Conservation (phyloP, 2,329 filamentous ascomycete species). For the Hypoxylon sp. region DNA sequence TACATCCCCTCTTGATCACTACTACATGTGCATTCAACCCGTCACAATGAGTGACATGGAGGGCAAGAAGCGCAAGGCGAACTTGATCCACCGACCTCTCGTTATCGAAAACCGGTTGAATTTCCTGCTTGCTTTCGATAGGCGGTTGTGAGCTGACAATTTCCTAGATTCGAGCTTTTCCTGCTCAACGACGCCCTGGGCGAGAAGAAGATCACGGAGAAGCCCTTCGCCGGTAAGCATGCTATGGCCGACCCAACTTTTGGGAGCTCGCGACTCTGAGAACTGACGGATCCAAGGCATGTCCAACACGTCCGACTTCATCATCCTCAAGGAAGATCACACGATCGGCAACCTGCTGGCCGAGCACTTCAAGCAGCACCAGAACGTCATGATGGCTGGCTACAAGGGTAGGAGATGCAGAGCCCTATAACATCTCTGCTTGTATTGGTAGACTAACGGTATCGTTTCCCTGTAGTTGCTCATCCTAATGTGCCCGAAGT, state of each 20-base stretch:
- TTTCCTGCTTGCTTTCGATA: conserved; percentile 1
- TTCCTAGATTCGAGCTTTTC: conserved; percentile 87
- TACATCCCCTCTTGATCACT: background rate
- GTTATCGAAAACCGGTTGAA: conserved; percentile 16
- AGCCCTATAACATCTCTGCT: conserved; percentile 39
- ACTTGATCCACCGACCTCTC: background rate
- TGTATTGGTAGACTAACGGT: conserved; percentile 47
- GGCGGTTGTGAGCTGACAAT: conserved; percentile 32
- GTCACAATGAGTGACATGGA: conserved; percentile 31
- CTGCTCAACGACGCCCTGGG: conserved; percentile 74
- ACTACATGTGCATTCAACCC: background rate
- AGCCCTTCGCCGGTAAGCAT: conserved; percentile 83
- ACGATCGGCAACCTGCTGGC: conserved; percentile 91
- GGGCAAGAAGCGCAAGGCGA: conserved; percentile 6
- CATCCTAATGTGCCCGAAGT: conserved; percentile 69
- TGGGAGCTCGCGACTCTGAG: background rate
- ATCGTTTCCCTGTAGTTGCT: conserved; percentile 52
- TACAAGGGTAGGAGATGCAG: conserved; percentile 74
- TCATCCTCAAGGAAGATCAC: conserved; percentile 96
- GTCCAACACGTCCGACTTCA: conserved; percentile 93
- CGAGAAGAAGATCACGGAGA: conserved; percentile 93
- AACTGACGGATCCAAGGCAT: conserved; percentile 66
- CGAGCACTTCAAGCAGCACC: conserved; percentile 83
- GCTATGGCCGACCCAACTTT: conserved; percentile 17
- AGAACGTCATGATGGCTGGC: conserved; percentile 86